Conservation (phyloP, 2,329 filamentous ascomycete species). For the Fusarium sp. region DNA sequence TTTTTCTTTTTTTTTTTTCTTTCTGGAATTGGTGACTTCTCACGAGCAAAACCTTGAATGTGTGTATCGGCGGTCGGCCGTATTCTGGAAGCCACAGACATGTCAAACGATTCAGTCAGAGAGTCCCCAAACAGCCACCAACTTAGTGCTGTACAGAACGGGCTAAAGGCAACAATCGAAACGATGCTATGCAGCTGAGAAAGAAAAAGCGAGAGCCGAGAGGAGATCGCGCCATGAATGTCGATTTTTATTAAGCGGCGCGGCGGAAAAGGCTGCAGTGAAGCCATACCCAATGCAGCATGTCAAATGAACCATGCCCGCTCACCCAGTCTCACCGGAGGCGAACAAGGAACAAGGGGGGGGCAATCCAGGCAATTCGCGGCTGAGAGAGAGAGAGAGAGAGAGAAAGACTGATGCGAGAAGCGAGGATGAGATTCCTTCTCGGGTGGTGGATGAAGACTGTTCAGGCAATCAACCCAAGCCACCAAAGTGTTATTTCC, state of each 20-base stretch:
- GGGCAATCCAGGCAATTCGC: conserved; percentile 15
- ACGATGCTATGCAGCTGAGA: conserved; percentile 10
- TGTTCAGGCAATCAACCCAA: neutral
- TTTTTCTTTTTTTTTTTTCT: neutral
- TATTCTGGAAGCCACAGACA: conserved; percentile 14
- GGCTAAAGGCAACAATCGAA: conserved; percentile 15
- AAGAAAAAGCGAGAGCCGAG: conserved; percentile 34
- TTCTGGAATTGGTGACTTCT: conserved; percentile 10
- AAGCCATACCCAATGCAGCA: conserved; percentile 40
- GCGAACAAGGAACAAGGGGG: conserved; percentile 18
- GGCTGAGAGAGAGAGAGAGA: too few species aligned
- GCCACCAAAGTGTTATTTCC: conserved; percentile 11
- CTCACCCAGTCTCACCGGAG: conserved; percentile 9
- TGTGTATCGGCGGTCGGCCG: neutral
- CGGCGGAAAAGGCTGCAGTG: conserved; percentile 26
- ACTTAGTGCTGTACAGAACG: neutral
- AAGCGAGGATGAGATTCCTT: conserved; percentile 6
- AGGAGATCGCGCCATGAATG: conserved; percentile 34
- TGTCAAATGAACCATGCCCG: conserved; percentile 39
- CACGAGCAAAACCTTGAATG: neutral
- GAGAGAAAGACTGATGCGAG: conserved; percentile 10
- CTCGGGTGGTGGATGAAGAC: neutral
- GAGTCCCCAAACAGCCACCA: neutral
- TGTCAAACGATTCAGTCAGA: conserved; percentile 5
- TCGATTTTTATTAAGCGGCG: conserved; percentile 14